phyloP scores from a whole-genome alignment of 768 basidiomycete species.

The Tulasnella sp. region DNA sequence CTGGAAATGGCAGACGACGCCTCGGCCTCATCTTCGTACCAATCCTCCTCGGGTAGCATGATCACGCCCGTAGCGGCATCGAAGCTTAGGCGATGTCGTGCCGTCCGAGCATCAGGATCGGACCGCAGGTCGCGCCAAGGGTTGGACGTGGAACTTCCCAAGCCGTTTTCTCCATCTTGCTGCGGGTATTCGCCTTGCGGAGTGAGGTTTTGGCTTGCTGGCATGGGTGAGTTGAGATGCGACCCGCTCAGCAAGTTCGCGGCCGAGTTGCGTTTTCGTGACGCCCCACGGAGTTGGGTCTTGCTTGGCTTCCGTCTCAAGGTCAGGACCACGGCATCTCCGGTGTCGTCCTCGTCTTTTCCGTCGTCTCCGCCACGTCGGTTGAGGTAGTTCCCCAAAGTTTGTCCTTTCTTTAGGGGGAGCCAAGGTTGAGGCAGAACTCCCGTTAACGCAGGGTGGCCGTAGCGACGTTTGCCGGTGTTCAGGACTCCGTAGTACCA shows the following conservation, averaged over 20 bases:
- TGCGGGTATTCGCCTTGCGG: background rate
- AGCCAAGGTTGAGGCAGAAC: conserved; percentile 92
- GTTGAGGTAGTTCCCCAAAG: conserved; percentile 53
- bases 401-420: conserved; percentile 79
- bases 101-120: conserved; percentile 37
- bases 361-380: conserved; percentile 34
- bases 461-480: conserved; percentile 92
- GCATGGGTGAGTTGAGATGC: background rate
- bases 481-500: conserved; percentile 92
- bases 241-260: background rate
- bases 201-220: background rate
- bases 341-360: conserved; percentile 26
- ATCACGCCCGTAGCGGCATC: conserved; percentile 87
- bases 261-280: conserved; percentile 14
- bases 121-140: conserved; percentile 39
- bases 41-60: conserved; percentile 71
- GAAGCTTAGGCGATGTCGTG: conserved; percentile 66
- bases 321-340: conserved; percentile 72
- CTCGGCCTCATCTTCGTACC: conserved; percentile 51
- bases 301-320: conserved; percentile 57
- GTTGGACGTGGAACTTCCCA: conserved; percentile 21
- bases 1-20: conserved; percentile 44
- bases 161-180: background rate
- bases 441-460: conserved; percentile 92
- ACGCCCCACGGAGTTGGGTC: conserved; percentile 52